Base-by-base conservation (phyloP, 805 yeast genomes). In the Starmerella lactis-condensi region DNA sequence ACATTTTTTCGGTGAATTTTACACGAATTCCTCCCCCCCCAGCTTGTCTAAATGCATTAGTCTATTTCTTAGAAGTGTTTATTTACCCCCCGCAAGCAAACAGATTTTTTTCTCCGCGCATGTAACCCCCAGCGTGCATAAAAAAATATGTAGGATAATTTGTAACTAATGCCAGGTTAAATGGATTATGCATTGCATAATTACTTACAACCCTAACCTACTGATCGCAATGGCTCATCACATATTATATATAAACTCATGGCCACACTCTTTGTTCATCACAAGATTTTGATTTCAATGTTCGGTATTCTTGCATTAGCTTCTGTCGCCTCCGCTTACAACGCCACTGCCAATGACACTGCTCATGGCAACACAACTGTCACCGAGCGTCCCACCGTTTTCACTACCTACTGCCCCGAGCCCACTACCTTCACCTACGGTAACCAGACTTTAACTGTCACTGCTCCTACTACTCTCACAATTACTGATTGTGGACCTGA, bases 401-500 rank as follows among this genome's bases (percentile, higher is more conserved):
- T 32, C 29, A 42, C 45, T n/a, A 36, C 43, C 28, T 37, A 30
- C 28, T 41, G 44, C 36, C 34, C 44, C 10, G 29, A 26, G 17
- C 42, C 44, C 21, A 41, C 45, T 9, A 38, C 43, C 6, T 20
- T 40, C 22, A 35, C 40, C 17, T 31, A 31, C 23, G 43, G 35
- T n/a, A 24, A 33, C 17, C 12, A 25, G 33, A 26, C 29, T 7
- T 26, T 17, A 9, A 7, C 19, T n/a, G 17, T 74, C 52, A 70
- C 83, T 39, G 72, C 56, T 47, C 71, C 85, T 38, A 75, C 85
- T 54, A 76, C 91, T 45, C 57, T 78, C 49, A 77, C 89, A 55
- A 65, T 77, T 69, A 75, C 91, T 49, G 74, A 78, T 65, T 72
- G 77, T n/a, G n/a, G n/a, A n/a, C n/a, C 6, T 15, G 27, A 24